These are phyloP conservation scores for Hemerocallis citrina DNA, from an alignment of 106 monocot species.

Conservation along the genomic window DNA sequence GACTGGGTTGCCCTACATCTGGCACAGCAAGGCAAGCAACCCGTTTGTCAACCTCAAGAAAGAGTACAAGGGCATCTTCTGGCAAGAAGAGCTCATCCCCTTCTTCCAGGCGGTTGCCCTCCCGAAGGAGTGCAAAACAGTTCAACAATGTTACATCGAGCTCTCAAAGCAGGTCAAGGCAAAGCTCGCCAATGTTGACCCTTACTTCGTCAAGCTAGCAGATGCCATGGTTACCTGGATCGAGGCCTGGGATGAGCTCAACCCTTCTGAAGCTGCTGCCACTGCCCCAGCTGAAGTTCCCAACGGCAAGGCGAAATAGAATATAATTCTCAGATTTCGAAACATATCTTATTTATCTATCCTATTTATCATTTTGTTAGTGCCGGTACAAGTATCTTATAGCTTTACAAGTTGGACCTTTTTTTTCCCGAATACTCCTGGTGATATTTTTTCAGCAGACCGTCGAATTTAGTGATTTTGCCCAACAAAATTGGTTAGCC, in stretches of 20 bases:
- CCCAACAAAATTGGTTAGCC: constrained; percentile 10
- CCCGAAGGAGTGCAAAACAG: constrained; percentile 33
- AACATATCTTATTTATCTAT: background rate
- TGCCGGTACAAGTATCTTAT: background rate
- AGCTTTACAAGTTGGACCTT: background rate
- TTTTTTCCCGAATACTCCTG: background rate
- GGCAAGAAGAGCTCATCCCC: constrained; percentile 49
- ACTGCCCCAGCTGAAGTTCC: background rate
- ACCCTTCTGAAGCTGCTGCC: constrained; percentile 8
- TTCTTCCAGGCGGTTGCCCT: constrained; percentile 35
- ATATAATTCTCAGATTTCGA: background rate
- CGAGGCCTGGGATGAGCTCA: constrained; percentile 48
- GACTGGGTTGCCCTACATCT: constrained; percentile 47
- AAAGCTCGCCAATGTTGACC: constrained; percentile 24
- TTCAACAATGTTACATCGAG: constrained; percentile 39
- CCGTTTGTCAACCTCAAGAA: constrained; percentile 44
- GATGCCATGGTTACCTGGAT: constrained; percentile 54
- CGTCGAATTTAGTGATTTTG: constrained; percentile 4
- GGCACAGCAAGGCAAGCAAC: constrained; percentile 53
- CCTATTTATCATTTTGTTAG: background rate
- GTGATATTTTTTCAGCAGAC: too few relatives aligned
- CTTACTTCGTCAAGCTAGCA: constrained; percentile 37
- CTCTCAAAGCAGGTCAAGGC: constrained; percentile 41
- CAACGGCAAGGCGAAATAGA: constrained; percentile 16
- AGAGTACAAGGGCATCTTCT: constrained; percentile 49